These are phyloP conservation scores for Pisolithus microcarpus DNA, from an alignment of 768 basidiomycete genomes.

Conservation along the genomic window DNA sequence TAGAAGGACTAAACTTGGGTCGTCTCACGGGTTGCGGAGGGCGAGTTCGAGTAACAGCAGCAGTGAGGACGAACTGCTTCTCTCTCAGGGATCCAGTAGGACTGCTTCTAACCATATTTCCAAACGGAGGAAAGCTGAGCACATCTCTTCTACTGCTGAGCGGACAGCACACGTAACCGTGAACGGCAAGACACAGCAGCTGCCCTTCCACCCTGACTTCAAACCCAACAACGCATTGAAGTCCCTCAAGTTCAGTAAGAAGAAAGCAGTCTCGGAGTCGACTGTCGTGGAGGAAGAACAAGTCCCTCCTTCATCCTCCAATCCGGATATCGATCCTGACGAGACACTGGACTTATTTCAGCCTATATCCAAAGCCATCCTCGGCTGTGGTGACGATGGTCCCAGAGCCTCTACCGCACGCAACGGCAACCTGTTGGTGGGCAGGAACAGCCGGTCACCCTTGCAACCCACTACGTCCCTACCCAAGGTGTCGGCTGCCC, in stretches of 20 bases:
- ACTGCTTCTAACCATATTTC: slow-evolving; percentile 7
- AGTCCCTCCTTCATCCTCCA: slow-evolving; percentile 17
- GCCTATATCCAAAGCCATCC: slow-evolving; percentile 15
- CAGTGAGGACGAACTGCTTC: slow-evolving; percentile 25
- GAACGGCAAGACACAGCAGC: slow-evolving; percentile 7
- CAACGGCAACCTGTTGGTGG: background rate
- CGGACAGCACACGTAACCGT: slow-evolving; percentile 9
- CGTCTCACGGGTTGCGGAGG: background rate
- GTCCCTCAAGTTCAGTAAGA: slow-evolving; percentile 31
- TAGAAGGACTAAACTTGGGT: slow-evolving; percentile 7
- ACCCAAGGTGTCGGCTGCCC: slow-evolving; percentile 1
- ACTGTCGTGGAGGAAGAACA: background rate
- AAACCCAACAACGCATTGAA: slow-evolving; percentile 13
- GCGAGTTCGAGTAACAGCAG: background rate
- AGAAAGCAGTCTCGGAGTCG: slow-evolving; percentile 7
- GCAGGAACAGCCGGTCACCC: too few species aligned
- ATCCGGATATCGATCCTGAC: slow-evolving; percentile 1
- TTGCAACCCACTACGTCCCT: too few species aligned
- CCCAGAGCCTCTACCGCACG: background rate
- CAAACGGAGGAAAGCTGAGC: slow-evolving; percentile 3
- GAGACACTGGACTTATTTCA: slow-evolving; percentile 18
- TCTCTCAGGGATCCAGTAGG: slow-evolving; percentile 17
- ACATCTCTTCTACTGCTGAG: background rate
- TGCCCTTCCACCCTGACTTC: slow-evolving; percentile 18
- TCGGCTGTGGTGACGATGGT: slow-evolving; percentile 1